These are phyloP conservation scores for Plantago ovata DNA, from an alignment of 257 asterid genomes.

Conservation along the genomic window DNA sequence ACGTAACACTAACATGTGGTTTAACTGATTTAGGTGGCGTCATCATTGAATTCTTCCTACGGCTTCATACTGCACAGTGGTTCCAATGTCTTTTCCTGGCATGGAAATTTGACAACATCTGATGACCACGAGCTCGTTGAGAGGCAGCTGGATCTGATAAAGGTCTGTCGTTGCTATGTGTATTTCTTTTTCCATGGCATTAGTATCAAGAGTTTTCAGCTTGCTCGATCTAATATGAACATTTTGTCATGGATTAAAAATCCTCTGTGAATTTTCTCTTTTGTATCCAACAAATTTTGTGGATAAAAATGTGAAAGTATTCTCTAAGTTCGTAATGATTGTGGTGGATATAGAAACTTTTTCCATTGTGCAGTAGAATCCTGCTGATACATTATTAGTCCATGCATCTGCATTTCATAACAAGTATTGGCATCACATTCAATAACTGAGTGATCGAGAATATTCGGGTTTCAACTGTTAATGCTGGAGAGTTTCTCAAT, in stretches of 20 bases:
- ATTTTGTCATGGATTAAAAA: background rate
- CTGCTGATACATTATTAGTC: too few relatives aligned
- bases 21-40: constrained; percentile 68
- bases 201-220: constrained; percentile 15
- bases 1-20: constrained; percentile 18
- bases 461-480: too few relatives aligned
- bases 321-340: too few relatives aligned
- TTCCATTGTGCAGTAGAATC: too few relatives aligned
- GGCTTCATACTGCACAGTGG: constrained; percentile 90
- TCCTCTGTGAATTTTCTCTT: background rate
- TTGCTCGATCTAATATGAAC: background rate
- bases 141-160: constrained; percentile 91
- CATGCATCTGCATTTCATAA: too few relatives aligned
- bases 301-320: too few relatives aligned
- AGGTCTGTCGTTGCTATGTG: constrained; percentile 40
- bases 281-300: too few relatives aligned
- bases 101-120: constrained; percentile 76
- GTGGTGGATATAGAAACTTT: too few relatives aligned
- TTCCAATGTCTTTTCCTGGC: constrained; percentile 80
- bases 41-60: constrained; percentile 87
- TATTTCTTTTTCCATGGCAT: constrained; percentile 12
- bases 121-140: constrained; percentile 95
- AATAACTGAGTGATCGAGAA: too few relatives aligned
- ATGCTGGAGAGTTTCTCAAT: too few relatives aligned
- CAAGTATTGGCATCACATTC: too few relatives aligned